Base-by-base conservation (phyloP, 495 filamentous ascomycete genomes). In the Astrocystis sublimbata region DNA sequence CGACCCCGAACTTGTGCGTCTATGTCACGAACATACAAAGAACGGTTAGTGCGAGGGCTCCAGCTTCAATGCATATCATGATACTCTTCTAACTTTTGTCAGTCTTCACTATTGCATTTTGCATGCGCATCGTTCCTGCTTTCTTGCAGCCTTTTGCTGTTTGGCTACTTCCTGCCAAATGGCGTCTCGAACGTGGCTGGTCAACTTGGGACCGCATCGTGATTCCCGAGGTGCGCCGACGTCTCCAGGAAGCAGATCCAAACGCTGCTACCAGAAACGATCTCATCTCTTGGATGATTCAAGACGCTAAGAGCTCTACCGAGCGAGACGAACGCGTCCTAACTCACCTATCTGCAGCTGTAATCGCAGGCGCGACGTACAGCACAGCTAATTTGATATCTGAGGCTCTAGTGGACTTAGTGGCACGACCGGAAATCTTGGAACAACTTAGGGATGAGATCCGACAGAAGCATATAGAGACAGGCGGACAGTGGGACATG, bases 281-380 rank as follows among this genome's bases (percentile, higher is more conserved):
- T 28, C 4, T 62, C 3, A 26, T 62, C 9, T 62, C 52, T 0
- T 62, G 51, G 51, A 62, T 62, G 60, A 15, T 62, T 4, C 38
- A 23, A 5, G 60, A 62, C n/a, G 59, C 35, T 8, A 13, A n/a
- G 24, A 55, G 8, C 12, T 2, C 49, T 2, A 31, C 47, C 17
- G 59, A 62, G 30, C 24, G 30, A 13, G 50, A 62, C 26, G 35
- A 19, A 10, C 19, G 13, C 4, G 28, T 54, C 2, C 26, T 62
- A 15, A 35, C 24, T 13, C 9, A 21, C 41, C 40, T 62, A 24
- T 33, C n/a, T 26, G 49, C 21, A 19, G 13, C 49, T 10, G 40
- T 62, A 6, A 30, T 21, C 3, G 41, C 59, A 10, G 59, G 23
- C 1, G 6, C 59, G 0, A 62, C 43, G 0, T 62, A 46, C 42